Percentiles rank a stretch among this genome's conserved stretches.
These are phyloP conservation scores for Aspergillus pseudoterreus DNA, from an alignment of 2,329 filamentous ascomycete species.

Conservation along the genomic window DNA sequence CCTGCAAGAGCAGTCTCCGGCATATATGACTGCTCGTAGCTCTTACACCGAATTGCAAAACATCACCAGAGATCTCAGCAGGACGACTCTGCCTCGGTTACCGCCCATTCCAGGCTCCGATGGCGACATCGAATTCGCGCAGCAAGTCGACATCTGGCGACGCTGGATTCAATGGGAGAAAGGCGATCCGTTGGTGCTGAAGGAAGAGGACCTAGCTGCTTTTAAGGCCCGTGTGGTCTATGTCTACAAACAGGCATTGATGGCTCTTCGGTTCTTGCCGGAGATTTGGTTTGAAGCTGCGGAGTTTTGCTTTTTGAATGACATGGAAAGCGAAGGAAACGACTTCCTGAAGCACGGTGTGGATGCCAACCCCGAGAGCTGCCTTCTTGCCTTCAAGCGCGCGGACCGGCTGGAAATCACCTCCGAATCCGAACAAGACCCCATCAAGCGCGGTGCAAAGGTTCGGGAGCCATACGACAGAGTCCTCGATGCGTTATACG, in stretches of 20 bases:
- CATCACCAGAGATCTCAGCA: slow-evolving; percentile 70
- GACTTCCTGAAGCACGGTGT: slow-evolving; percentile 80
- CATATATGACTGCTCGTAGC: slow-evolving; percentile 93
- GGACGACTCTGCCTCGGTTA: slow-evolving; percentile 74
- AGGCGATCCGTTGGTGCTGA: slow-evolving; percentile 81
- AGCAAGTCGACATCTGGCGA: slow-evolving; percentile 87
- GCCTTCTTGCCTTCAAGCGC: slow-evolving; percentile 81
- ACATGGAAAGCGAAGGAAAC: slow-evolving; percentile 66
- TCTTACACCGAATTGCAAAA: slow-evolving; percentile 89
- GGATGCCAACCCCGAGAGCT: slow-evolving; percentile 87
- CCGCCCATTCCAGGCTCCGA: slow-evolving; percentile 83
- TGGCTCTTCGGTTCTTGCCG: slow-evolving; percentile 91
- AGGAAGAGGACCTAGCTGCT: slow-evolving; percentile 70
- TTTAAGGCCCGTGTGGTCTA: slow-evolving; percentile 80
- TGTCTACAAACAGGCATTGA: slow-evolving; percentile 88
- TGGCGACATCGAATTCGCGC: slow-evolving; percentile 76
- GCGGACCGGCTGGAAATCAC: slow-evolving; percentile 82
- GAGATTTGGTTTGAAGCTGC: slow-evolving; percentile 95
- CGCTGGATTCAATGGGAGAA: slow-evolving; percentile 96
- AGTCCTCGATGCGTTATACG: slow-evolving; percentile 83
- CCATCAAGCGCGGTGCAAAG: slow-evolving; percentile 61
- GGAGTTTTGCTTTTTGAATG: slow-evolving; percentile 84
- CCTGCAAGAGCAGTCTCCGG: slow-evolving; percentile 84
- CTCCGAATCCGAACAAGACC: slow-evolving; percentile 70
- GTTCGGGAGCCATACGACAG: slow-evolving; percentile 81